phyloP scores from a whole-genome alignment of 1,284 basidiomycete species.

The Ustilago xerochloae region DNA sequence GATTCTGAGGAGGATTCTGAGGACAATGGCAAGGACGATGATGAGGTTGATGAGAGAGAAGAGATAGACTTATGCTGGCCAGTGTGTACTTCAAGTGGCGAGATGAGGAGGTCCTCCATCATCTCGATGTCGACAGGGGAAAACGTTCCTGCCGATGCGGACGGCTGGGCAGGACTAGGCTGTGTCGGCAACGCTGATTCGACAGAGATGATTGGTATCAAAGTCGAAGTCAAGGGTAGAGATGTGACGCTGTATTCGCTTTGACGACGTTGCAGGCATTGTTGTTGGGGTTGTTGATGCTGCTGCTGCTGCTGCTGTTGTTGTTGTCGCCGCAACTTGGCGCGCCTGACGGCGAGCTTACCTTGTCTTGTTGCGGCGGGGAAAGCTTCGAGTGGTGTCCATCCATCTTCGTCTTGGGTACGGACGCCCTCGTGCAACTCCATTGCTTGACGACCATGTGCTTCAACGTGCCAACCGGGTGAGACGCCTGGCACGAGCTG shows the following conservation, averaged over 20 bases:
- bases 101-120: conserved; percentile 3
- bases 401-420: conserved; percentile 47
- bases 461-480: conserved; percentile 57
- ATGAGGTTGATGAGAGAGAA: background rate
- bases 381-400: conserved; percentile 51
- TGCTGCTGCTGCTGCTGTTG: conserved; percentile 10
- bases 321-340: conserved; percentile 13
- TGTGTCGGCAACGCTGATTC: background rate
- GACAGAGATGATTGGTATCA: conserved; percentile 16
- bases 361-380: conserved; percentile 38
- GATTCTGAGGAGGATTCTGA: conserved; percentile 1
- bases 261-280: conserved; percentile 1
- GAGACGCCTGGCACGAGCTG: conserved; percentile 46
- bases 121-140: conserved; percentile 13
- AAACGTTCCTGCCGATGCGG: background rate
- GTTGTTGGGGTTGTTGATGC: conserved; percentile 9
- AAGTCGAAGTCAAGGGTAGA: background rate
- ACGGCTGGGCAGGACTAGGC: background rate
- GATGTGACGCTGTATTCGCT: background rate
- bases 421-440: conserved; percentile 45
- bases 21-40: background rate
- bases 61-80: background rate
- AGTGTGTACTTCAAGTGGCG: background rate
- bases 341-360: conserved; percentile 30
- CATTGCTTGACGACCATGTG: conserved; percentile 49